Conservation (phyloP, 176 grass and related monocot species). For the Cymbopogon citratus region DNA sequence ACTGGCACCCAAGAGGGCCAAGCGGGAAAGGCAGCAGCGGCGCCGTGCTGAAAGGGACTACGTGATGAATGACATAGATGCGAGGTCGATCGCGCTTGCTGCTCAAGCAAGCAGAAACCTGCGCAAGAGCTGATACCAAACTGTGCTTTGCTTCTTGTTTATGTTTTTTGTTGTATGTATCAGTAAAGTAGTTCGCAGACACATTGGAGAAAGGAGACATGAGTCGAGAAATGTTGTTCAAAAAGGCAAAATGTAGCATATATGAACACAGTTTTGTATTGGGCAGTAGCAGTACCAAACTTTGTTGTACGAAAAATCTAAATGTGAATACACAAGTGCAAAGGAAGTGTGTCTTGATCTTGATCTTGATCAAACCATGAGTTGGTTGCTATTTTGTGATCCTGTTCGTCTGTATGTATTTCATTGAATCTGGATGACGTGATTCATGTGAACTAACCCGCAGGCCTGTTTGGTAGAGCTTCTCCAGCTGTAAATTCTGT, state of each 20-base stretch:
- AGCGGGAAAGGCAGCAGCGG: conserved; percentile 62
- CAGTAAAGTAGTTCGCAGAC: neutral
- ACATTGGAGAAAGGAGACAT: neutral
- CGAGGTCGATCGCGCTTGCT: conserved; percentile 71
- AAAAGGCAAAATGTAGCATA: too few species aligned
- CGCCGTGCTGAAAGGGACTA: conserved; percentile 68
- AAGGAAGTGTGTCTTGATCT: neutral
- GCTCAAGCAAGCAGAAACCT: conserved; percentile 68
- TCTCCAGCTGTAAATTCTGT: neutral
- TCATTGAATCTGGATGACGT: neutral
- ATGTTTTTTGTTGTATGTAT: conserved; percentile 18
- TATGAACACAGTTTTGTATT: neutral
- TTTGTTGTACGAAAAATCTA: neutral
- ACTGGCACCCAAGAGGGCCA: conserved; percentile 80
- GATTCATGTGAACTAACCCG: neutral
- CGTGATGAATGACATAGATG: conserved; percentile 51
- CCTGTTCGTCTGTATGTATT: neutral
- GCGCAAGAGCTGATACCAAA: conserved; percentile 27
- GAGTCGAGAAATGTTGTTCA: neutral
- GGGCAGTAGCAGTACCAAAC: neutral
- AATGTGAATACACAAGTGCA: neutral
- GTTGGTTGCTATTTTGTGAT: neutral
- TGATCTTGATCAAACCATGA: neutral
- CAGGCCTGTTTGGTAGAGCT: neutral
- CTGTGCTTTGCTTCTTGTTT: neutral